Conservation (phyloP, 2,329 filamentous ascomycete genomes). For the Elsinoe necatrix region DNA sequence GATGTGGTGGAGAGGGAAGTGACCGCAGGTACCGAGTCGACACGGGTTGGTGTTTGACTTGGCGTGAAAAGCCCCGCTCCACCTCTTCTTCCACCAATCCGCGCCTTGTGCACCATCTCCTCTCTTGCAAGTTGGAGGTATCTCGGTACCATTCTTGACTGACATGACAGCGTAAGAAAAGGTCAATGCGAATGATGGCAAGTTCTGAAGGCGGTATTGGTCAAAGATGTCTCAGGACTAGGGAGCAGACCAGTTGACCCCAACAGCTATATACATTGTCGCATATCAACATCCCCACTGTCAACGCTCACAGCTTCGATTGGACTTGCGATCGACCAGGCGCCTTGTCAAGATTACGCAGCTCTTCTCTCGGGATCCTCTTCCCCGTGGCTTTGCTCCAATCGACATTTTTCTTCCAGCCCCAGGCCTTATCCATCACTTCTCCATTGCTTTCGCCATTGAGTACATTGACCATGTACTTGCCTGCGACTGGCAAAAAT, state of each 20-base stretch:
- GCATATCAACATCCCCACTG: background rate
- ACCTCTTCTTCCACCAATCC: constrained; percentile 11
- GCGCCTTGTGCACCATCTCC: background rate
- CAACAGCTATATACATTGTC: background rate
- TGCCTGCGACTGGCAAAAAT: constrained; percentile 52
- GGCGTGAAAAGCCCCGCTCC: background rate
- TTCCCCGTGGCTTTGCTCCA: constrained; percentile 18
- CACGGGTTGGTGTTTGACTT: constrained; percentile 12
- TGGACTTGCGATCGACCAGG: background rate
- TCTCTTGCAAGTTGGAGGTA: background rate
- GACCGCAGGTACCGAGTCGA: background rate
- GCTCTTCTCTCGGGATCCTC: constrained; percentile 15
- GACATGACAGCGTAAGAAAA: background rate
- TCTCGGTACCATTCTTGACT: background rate
- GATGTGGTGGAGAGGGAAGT: background rate
- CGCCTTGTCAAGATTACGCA: constrained; percentile 16
- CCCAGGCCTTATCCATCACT: constrained; percentile 30
- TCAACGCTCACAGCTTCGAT: background rate
- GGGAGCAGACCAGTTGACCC: background rate
- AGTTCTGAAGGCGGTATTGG: background rate
- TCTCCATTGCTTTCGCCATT: constrained; percentile 29
- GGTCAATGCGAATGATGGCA: background rate
- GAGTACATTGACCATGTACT: constrained; percentile 45
- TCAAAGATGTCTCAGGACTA: no score
- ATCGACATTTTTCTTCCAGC: constrained; percentile 27